These are phyloP conservation scores for Phytophthora ramorum DNA, from an alignment of 352 stramenopile species.

Conservation along the genomic window DNA sequence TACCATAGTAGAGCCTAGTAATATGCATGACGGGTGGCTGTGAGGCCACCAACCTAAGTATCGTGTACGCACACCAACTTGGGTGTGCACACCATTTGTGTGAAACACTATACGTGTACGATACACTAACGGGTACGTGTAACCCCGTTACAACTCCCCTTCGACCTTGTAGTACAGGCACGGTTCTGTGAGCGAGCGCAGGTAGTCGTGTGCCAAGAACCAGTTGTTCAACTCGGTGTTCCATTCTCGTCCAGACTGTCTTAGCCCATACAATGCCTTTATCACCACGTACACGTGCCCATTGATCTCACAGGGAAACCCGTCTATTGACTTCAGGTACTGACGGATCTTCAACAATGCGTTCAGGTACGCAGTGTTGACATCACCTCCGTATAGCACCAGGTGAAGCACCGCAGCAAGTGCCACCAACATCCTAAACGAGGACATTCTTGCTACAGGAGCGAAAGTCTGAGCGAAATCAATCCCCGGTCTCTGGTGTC, in stretches of 20 bases:
- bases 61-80: too few relatives aligned
- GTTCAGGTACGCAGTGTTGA: slow-evolving; percentile 24
- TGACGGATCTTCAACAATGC: slow-evolving; percentile 15
- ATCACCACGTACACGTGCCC: slow-evolving; percentile 14
- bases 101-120: too few relatives aligned
- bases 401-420: slow-evolving; percentile 5
- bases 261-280: slow-evolving; percentile 29
- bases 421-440: slow-evolving; percentile 14
- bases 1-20: too few relatives aligned
- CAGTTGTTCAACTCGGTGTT: slow-evolving; percentile 28
- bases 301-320: slow-evolving; percentile 19
- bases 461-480: slow-evolving; percentile 20
- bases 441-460: slow-evolving; percentile 13
- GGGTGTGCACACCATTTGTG: too few relatives aligned
- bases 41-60: too few relatives aligned
- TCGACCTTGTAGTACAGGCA: slow-evolving; percentile 21
- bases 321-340: slow-evolving; percentile 16
- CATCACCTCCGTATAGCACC: slow-evolving; percentile 14
- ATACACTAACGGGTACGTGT: too few relatives aligned
- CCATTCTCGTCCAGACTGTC: slow-evolving; percentile 25
- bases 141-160: too few relatives aligned
- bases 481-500: slow-evolving; percentile 14
- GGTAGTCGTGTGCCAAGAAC: slow-evolving; percentile 15
- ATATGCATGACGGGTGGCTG: too few relatives aligned
- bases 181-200: slow-evolving; percentile 16